phyloP scores from a whole-genome alignment of 441 rosid species.

The Arabidopsis lyrata region DNA sequence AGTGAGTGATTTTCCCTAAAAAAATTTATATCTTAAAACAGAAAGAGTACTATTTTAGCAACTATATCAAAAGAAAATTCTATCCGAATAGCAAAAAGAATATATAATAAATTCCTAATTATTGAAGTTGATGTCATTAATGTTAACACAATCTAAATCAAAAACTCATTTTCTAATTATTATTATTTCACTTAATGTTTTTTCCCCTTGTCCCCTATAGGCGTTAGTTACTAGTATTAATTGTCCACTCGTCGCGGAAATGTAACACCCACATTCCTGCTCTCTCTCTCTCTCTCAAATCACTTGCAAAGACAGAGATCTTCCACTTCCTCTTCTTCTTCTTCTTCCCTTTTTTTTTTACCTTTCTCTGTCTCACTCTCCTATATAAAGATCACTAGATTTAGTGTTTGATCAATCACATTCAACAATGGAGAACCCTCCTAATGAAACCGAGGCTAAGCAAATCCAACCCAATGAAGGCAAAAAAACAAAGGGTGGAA shows the following conservation, averaged over 20 bases:
- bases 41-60: not conserved
- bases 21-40: too few relatives aligned
- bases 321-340: slow-evolving; percentile 29
- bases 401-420: slow-evolving; percentile 32
- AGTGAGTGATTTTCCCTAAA: too few relatives aligned
- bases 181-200: not conserved
- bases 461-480: slow-evolving; percentile 36
- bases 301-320: slow-evolving; percentile 43
- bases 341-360: not conserved
- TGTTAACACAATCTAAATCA: not conserved
- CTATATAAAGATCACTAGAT: slow-evolving; percentile 23
- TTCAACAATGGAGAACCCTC: slow-evolving; percentile 51
- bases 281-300: slow-evolving; percentile 35
- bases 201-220: not conserved
- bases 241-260: slow-evolving; percentile 28
- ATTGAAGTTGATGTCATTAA: slow-evolving; percentile 1
- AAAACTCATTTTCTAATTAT: not conserved
- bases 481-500: slow-evolving; percentile 67
- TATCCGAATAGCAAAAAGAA: not conserved
- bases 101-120: not conserved
- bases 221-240: slow-evolving; percentile 14
- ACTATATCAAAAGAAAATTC: not conserved
- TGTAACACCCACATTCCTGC: slow-evolving; percentile 39
- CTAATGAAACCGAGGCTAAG: slow-evolving; percentile 44
- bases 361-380: not conserved